A percentile compares a stretch with the other conserved stretches of the same genome.
Conservation (phyloP, 2,329 filamentous ascomycete species). For the Sporothrix schenckii region DNA sequence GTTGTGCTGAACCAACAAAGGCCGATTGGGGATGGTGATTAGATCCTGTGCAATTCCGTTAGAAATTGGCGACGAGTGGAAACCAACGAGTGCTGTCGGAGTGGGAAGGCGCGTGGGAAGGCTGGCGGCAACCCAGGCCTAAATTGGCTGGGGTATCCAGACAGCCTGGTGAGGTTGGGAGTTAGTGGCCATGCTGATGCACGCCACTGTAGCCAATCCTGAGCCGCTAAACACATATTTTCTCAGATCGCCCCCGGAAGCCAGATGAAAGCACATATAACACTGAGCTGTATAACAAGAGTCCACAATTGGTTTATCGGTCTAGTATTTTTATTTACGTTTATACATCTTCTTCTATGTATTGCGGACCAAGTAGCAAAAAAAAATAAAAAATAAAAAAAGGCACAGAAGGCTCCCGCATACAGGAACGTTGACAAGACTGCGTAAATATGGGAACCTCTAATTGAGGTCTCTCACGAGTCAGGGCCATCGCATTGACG, state of each 20-base stretch:
- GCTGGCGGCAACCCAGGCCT: slow-evolving; percentile 22
- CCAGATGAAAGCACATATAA: not conserved
- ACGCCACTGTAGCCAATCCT: slow-evolving; percentile 16
- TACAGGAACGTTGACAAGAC: not conserved
- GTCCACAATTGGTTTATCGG: not conserved
- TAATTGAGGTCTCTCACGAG: not conserved
- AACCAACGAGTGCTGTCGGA: slow-evolving; percentile 22
- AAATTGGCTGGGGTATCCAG: slow-evolving; percentile 6
- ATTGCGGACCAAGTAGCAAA: not conserved
- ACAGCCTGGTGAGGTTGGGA: not conserved
- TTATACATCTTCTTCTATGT: not conserved
- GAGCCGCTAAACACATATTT: not conserved
- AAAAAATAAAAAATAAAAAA: not conserved
- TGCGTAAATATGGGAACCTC: not conserved
- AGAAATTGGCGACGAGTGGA: slow-evolving; percentile 30
- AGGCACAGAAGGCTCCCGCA: not conserved
- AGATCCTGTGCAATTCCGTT: slow-evolving; percentile 22
- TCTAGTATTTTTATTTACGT: slow-evolving; percentile 3
- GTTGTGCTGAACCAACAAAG: slow-evolving; percentile 28
- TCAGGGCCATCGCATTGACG: not conserved
- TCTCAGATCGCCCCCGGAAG: not conserved
- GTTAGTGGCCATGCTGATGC: slow-evolving; percentile 1
- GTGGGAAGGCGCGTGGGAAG: not conserved
- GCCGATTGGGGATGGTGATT: slow-evolving; percentile 30
- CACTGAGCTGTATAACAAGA: not conserved